These are phyloP conservation scores for Pichia occidentalis DNA, from an alignment of 805 yeast species.

Conservation along the genomic window DNA sequence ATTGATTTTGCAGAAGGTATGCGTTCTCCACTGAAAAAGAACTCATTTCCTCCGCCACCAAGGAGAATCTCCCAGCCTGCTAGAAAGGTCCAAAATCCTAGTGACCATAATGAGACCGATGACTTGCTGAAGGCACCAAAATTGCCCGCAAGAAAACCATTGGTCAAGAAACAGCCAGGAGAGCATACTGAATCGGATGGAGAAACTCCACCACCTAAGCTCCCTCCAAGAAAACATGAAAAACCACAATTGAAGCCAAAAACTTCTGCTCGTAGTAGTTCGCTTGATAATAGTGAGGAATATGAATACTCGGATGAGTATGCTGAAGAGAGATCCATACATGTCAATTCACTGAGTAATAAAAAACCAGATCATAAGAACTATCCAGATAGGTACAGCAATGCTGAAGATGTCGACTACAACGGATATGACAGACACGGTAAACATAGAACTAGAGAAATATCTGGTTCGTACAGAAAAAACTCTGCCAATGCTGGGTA, in stretches of 20 bases:
- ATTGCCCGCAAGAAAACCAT: constrained; percentile 1
- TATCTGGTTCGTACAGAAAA: neutral
- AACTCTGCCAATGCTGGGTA: neutral
- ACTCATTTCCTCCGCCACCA: constrained; percentile 6
- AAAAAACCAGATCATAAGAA: too few relatives aligned
- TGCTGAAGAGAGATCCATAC: constrained; percentile 2
- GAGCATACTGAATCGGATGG: constrained; percentile 1
- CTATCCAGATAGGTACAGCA: neutral
- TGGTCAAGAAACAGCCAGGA: neutral
- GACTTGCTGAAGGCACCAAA: neutral
- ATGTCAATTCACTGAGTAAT: neutral
- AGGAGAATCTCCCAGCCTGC: neutral
- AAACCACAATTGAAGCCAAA: neutral
- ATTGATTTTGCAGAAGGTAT: constrained; percentile 12
- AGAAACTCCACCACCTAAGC: constrained; percentile 3
- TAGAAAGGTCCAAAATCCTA: neutral
- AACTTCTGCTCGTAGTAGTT: neutral
- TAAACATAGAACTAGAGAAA: neutral
- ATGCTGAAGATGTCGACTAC: neutral
- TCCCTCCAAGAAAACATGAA: constrained; percentile 6
- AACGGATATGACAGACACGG: neutral
- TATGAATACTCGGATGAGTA: constrained; percentile 3
- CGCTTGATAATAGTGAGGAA: neutral
- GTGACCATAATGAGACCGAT: neutral
- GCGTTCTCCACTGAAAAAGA: constrained; percentile 10